Evolutionary conservation across 176 grass and related monocot species (phyloP).

Genomic region (Lolium rigidum): DNA sequence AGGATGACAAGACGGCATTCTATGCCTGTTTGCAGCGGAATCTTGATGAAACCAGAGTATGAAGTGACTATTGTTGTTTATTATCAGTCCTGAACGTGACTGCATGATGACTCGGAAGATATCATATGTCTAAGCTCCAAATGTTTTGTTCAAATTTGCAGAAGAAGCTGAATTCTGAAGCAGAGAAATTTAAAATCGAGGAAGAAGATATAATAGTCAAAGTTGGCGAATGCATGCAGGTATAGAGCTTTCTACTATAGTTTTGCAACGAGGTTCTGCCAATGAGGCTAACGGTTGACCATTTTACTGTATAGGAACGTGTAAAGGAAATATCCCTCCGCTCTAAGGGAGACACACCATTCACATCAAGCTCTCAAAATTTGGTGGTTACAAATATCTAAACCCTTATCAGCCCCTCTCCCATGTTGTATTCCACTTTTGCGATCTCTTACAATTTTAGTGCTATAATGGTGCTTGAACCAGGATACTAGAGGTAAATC

Average conservation of each 20-base stretch:
- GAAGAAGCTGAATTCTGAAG: slow-evolving; percentile 81
- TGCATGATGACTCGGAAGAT: slow-evolving; percentile 29
- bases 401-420: not conserved
- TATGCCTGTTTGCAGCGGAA: slow-evolving; percentile 86
- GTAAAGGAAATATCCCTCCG: slow-evolving; percentile 69
- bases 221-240: slow-evolving; percentile 89
- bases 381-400: slow-evolving; percentile 49
- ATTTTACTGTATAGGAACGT: slow-evolving; percentile 63
- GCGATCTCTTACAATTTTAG: not conserved
- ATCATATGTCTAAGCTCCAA: slow-evolving; percentile 35
- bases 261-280: not conserved
- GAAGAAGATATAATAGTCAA: slow-evolving; percentile 90
- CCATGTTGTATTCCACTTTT: not conserved
- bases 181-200: slow-evolving; percentile 69
- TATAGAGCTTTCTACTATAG: slow-evolving; percentile 28
- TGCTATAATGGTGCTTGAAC: slow-evolving; percentile 28
- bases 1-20: slow-evolving; percentile 91
- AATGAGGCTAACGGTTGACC: slow-evolving; percentile 23
- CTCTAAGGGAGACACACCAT: slow-evolving; percentile 57
- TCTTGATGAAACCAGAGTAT: slow-evolving; percentile 92
- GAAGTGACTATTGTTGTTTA: slow-evolving; percentile 8
- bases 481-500: slow-evolving; percentile 61
- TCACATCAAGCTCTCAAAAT: slow-evolving; percentile 64
- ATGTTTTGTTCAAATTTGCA: slow-evolving; percentile 45
- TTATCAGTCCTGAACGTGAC: slow-evolving; percentile 9